A percentile compares a stretch with the other conserved stretches of the same genome.
These are phyloP conservation scores for Pichia sp. DNA, from an alignment of 1,139 yeast species.

Conservation along the genomic window DNA sequence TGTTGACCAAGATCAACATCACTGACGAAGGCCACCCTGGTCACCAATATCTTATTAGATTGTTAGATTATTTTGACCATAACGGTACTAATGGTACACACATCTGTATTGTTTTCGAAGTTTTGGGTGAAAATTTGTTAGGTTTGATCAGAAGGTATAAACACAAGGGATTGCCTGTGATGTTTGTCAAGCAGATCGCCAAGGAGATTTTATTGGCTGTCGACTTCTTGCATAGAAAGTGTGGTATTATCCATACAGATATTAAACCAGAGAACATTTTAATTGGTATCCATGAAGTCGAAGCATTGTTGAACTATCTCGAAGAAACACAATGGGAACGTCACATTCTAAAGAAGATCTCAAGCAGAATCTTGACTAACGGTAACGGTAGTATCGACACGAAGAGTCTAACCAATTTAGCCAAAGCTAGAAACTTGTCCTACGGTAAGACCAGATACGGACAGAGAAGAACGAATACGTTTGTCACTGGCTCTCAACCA, in stretches of 20 bases:
- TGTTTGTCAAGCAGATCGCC: constrained; percentile 76
- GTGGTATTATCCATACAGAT: constrained; percentile 93
- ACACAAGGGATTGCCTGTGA: constrained; percentile 72
- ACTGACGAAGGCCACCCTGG: constrained; percentile 69
- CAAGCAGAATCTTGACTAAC: constrained; percentile 23
- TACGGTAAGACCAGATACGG: constrained; percentile 37
- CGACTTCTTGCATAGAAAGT: constrained; percentile 77
- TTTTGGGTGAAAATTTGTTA: constrained; percentile 76
- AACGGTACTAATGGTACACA: constrained; percentile 80
- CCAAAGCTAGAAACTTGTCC: constrained; percentile 17
- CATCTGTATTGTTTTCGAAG: constrained; percentile 89
- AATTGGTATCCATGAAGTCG: constrained; percentile 76
- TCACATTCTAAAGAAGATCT: constrained; percentile 29
- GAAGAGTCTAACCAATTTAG: constrained; percentile 14
- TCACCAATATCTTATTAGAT: constrained; percentile 62
- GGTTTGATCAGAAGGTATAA: constrained; percentile 65
- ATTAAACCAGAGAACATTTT: constrained; percentile 89
- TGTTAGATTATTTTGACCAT: constrained; percentile 75
- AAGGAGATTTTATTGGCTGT: constrained; percentile 73
- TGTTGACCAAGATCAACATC: constrained; percentile 47
- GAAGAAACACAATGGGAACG: constrained; percentile 49
- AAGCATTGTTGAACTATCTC: constrained; percentile 57
- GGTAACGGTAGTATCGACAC: constrained; percentile 19
- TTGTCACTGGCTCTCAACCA: constrained; percentile 63
- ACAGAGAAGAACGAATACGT: constrained; percentile 56